These are phyloP conservation scores for Suhomyces bolitotheri DNA, from an alignment of 1,139 yeast genomes.

Conservation along the genomic window DNA sequence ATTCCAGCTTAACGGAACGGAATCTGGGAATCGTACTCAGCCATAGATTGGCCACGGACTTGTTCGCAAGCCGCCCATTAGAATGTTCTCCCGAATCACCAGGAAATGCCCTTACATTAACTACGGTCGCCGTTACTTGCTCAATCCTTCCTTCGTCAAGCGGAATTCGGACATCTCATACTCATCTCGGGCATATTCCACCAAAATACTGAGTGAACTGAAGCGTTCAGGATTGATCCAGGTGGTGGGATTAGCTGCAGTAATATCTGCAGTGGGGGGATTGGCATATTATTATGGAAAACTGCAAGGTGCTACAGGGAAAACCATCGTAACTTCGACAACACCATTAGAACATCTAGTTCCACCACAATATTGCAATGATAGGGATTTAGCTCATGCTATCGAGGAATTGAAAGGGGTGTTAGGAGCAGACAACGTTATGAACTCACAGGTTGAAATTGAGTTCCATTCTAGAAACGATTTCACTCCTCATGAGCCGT, in stretches of 20 bases:
- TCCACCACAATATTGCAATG: conserved; percentile 43
- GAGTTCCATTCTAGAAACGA: conserved; percentile 42
- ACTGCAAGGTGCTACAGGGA: not conserved
- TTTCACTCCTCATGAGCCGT: conserved; percentile 44
- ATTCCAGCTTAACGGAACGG: not conserved
- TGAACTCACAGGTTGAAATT: conserved; percentile 31
- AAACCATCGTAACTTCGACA: conserved; percentile 17
- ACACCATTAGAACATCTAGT: conserved; percentile 31
- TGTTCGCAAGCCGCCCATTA: too few species aligned
- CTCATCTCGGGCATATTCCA: not conserved
- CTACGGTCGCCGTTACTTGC: not conserved
- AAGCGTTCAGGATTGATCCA: not conserved
- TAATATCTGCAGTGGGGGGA: not conserved
- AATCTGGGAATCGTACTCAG: not conserved
- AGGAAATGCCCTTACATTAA: not conserved
- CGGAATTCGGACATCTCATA: not conserved
- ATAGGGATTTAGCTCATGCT: conserved; percentile 43
- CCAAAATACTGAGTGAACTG: not conserved
- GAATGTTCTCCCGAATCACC: not conserved
- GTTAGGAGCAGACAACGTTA: conserved; percentile 31
- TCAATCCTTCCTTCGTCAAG: not conserved
- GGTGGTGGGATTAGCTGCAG: not conserved
- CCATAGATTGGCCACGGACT: not conserved
- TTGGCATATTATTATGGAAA: conserved; percentile 5
- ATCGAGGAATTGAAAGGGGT: conserved; percentile 41